Percentiles rank a stretch among this genome's conserved stretches.
phyloP scores from a whole-genome alignment of 805 yeast genomes.

The Ogataea sp. region DNA sequence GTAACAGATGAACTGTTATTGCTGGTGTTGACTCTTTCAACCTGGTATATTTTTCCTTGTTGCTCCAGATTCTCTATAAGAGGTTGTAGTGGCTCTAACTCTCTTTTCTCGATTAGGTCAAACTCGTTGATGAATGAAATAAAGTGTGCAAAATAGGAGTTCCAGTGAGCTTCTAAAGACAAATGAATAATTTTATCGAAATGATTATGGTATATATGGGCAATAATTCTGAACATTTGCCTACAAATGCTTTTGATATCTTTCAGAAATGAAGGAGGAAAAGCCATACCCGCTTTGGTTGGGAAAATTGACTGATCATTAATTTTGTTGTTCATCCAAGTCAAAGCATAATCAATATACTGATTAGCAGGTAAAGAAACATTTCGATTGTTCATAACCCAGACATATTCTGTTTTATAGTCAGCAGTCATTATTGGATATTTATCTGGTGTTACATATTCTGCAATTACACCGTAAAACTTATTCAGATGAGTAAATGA shows the following conservation, averaged over 20 bases:
- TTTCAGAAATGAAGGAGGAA: conserved; percentile 76
- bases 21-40: background rate
- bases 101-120: conserved; percentile 69
- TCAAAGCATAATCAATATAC: conserved; percentile 83
- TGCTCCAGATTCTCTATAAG: conserved; percentile 73
- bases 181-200: conserved; percentile 90
- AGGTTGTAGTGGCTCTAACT: conserved; percentile 68
- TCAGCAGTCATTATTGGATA: conserved; percentile 97
- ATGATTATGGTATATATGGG: conserved; percentile 91
- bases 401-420: conserved; percentile 79
- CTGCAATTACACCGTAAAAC: conserved; percentile 85
- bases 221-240: conserved; percentile 93
- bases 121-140: conserved; percentile 82
- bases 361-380: conserved; percentile 86
- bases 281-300: conserved; percentile 80
- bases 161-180: conserved; percentile 95
- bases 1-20: background rate
- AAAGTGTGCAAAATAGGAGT: conserved; percentile 92
- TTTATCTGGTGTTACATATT: conserved; percentile 82
- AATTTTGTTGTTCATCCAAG: conserved; percentile 83
- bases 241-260: conserved; percentile 82
- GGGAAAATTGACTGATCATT: conserved; percentile 91
- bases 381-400: conserved; percentile 72
- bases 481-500: conserved; percentile 78
- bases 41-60: conserved; percentile 66